Evolutionary conservation across 768 basidiomycete genomes (phyloP).

Genomic region (Mrakia gelida): DNA sequence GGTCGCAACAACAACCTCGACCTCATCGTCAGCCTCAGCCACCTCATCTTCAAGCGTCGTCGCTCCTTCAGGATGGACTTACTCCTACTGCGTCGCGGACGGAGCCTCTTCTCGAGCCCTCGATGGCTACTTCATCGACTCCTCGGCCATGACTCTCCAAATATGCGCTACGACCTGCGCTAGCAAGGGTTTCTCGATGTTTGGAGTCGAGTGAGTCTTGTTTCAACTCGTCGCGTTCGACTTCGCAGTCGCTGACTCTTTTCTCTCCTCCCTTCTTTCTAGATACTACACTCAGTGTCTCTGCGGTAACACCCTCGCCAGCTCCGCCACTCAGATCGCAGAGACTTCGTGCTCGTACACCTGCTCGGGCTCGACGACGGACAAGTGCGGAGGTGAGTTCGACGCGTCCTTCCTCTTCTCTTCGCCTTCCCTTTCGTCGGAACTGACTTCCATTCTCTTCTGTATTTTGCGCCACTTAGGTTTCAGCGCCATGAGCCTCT

Average conservation of each 20-base stretch:
- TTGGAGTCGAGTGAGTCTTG: not conserved
- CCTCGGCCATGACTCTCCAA: not conserved
- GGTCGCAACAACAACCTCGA: no score
- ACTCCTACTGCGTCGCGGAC: not conserved
- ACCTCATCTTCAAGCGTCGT: not conserved
- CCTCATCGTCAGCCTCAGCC: no score
- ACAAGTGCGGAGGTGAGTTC: not conserved
- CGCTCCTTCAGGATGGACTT: not conserved
- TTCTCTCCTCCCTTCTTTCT: not conserved
- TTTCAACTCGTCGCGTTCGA: not conserved
- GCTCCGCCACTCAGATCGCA: not conserved
- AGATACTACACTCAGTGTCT: not conserved
- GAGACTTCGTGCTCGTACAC: not conserved
- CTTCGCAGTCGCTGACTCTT: not conserved
- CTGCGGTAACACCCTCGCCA: not conserved
- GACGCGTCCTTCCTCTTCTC: not conserved
- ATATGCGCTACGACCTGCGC: not conserved
- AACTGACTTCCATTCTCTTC: not conserved
- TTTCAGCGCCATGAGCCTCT: not conserved
- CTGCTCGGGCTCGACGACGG: not conserved
- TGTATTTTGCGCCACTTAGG: no score
- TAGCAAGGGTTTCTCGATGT: not conserved
- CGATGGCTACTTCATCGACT: not conserved
- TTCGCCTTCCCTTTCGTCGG: not conserved
- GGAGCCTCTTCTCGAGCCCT: not conserved